These are phyloP conservation scores for Geotrichum macrosporum DNA, from an alignment of 1,139 yeast species.

Conservation along the genomic window DNA sequence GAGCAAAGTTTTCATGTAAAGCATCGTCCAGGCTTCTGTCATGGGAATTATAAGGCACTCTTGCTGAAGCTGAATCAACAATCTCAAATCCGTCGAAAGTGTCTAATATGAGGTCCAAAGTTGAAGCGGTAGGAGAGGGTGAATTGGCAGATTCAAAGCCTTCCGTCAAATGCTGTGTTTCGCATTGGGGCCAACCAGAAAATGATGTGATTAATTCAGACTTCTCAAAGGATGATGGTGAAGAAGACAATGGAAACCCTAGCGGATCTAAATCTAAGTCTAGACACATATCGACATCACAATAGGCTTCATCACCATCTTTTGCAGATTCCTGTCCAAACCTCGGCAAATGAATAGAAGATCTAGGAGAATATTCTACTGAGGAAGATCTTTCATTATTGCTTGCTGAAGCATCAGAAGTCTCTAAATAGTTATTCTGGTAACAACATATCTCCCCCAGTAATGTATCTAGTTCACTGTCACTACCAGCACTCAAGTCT, in stretches of 20 bases:
- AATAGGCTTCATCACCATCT: background rate
- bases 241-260: slow-evolving; percentile 3
- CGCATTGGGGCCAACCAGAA: no score
- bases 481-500: no score
- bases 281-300: background rate
- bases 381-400: background rate
- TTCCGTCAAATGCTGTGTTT: background rate
- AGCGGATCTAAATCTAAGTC: background rate
- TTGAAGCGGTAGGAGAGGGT: slow-evolving; percentile 30
- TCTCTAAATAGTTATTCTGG: slow-evolving; percentile 21
- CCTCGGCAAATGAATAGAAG: no score
- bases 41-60: no score
- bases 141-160: slow-evolving; percentile 2
- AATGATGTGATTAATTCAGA: no score
- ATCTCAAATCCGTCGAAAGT: no score
- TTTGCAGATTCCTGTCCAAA: no score
- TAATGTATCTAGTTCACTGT: slow-evolving; percentile 43
- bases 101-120: slow-evolving; percentile 32
- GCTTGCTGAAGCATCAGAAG: background rate
- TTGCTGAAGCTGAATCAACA: no score
- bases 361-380: background rate
- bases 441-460: slow-evolving; percentile 46
- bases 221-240: background rate
- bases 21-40: no score
- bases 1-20: no score